Conservation (phyloP, 108 stramenopile species). For the Fragilaria crotonensis region DNA sequence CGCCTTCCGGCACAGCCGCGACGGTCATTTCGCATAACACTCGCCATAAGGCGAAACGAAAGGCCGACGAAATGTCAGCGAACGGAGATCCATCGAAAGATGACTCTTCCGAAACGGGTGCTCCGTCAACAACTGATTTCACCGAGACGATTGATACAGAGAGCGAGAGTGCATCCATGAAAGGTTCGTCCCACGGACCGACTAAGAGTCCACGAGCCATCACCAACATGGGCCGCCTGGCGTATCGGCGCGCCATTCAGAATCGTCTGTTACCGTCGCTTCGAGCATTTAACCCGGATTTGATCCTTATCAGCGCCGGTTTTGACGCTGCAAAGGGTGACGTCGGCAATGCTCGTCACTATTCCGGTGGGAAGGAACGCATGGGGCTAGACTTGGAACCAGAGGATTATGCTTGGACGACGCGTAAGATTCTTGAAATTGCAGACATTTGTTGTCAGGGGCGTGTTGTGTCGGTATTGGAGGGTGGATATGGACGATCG, state of each 20-base stretch:
- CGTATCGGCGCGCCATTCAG: constrained; percentile 72
- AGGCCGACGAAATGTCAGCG: constrained; percentile 16
- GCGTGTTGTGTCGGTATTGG: constrained; percentile 88
- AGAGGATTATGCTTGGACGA: constrained; percentile 86
- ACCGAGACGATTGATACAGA: neutral
- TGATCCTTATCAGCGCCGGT: constrained; percentile 94
- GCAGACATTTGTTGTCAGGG: constrained; percentile 88
- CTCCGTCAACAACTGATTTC: neutral
- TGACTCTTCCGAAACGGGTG: neutral
- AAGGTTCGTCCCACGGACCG: too few species aligned
- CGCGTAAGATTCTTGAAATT: constrained; percentile 75
- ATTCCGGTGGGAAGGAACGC: constrained; percentile 47
- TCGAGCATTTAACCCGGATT: constrained; percentile 91
- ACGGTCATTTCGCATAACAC: constrained; percentile 39
- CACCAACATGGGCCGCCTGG: constrained; percentile 36
- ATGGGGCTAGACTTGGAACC: constrained; percentile 78
- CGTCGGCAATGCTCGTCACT: constrained; percentile 83
- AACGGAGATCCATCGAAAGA: constrained; percentile 4
- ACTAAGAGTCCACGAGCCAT: too few species aligned
- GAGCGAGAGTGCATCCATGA: too few species aligned
- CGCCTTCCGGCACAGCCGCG: constrained; percentile 19
- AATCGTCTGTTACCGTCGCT: constrained; percentile 77
- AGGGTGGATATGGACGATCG: constrained; percentile 89
- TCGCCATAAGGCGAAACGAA: constrained; percentile 26
- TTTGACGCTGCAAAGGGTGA: constrained; percentile 94